Conservation (phyloP, 2,329 filamentous ascomycete species). For the Claviceps sp. region DNA sequence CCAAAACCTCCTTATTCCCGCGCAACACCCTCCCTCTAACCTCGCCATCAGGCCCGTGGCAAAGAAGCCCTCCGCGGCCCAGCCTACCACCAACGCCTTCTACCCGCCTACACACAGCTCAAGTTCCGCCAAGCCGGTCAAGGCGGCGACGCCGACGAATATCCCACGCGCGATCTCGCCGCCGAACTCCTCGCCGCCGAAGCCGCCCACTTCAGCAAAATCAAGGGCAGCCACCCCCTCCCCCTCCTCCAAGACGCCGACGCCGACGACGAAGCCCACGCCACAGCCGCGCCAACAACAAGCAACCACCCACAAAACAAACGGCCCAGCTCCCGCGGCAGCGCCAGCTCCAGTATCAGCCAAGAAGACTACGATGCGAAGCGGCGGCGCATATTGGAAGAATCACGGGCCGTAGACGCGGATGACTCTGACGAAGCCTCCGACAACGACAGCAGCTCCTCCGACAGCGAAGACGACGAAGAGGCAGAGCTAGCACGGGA, state of each 20-base stretch:
- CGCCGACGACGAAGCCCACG: constrained; percentile 33
- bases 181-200: constrained; percentile 85
- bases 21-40: constrained; percentile 13
- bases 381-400: constrained; percentile 72
- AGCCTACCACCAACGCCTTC: constrained; percentile 89
- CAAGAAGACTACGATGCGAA: constrained; percentile 67
- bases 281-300: background rate
- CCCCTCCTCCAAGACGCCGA: constrained; percentile 25
- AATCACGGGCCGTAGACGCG: constrained; percentile 78
- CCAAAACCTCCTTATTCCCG: background rate
- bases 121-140: constrained; percentile 83
- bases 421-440: constrained; percentile 44
- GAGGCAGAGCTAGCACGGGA: constrained; percentile 81
- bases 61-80: constrained; percentile 90
- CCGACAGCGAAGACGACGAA: constrained; percentile 37
- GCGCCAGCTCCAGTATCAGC: constrained; percentile 15
- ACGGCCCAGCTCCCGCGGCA: constrained; percentile 29
- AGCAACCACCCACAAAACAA: constrained; percentile 32
- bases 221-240: constrained; percentile 37
- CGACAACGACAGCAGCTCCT: constrained; percentile 31
- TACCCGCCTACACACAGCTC: constrained; percentile 84
- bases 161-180: constrained; percentile 64
- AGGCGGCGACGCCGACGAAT: constrained; percentile 62
- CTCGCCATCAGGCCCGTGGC: constrained; percentile 54
- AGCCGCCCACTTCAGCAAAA: constrained; percentile 75